Conservation (phyloP, 1,284 basidiomycete species). For the Chalciporus sp. region DNA sequence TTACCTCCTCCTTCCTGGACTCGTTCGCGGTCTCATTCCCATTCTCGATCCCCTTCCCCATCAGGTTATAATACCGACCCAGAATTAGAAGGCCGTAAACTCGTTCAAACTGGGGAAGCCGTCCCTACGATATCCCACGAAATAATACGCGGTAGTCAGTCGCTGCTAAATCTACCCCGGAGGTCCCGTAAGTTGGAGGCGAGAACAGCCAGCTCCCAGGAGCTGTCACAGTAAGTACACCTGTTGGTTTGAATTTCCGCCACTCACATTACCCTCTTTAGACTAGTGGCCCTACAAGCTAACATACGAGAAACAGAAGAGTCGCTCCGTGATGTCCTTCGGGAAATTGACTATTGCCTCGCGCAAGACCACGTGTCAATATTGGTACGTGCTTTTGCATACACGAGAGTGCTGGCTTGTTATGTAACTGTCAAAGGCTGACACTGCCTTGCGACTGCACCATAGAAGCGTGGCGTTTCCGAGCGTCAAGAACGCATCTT, state of each 20-base stretch:
- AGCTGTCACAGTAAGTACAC: conserved; percentile 65
- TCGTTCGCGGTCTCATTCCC: conserved; percentile 37
- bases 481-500: conserved; percentile 57
- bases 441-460: conserved; percentile 23
- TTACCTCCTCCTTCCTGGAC: conserved; percentile 42
- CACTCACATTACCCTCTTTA: conserved; percentile 30
- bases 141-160: conserved; percentile 16
- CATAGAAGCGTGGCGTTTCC: conserved; percentile 63
- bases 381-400: conserved; percentile 45
- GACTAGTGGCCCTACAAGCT: conserved; percentile 71
- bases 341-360: conserved; percentile 55
- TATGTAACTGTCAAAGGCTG: conserved; percentile 29
- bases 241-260: conserved; percentile 7
- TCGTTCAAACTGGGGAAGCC: conserved; percentile 28
- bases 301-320: conserved; percentile 67
- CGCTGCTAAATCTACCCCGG: conserved; percentile 20
- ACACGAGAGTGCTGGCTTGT: conserved; percentile 9
- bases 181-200: conserved; percentile 30
- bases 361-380: conserved; percentile 43
- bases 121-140: conserved; percentile 23
- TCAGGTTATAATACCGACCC: conserved; percentile 72
- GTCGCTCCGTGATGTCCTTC: conserved; percentile 57
- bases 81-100: conserved; percentile 51
- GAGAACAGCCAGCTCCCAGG: conserved; percentile 62
- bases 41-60: conserved; percentile 52